Conservation (phyloP, 2,329 filamentous ascomycete genomes). For the Ceratocystiopsis minuta region DNA sequence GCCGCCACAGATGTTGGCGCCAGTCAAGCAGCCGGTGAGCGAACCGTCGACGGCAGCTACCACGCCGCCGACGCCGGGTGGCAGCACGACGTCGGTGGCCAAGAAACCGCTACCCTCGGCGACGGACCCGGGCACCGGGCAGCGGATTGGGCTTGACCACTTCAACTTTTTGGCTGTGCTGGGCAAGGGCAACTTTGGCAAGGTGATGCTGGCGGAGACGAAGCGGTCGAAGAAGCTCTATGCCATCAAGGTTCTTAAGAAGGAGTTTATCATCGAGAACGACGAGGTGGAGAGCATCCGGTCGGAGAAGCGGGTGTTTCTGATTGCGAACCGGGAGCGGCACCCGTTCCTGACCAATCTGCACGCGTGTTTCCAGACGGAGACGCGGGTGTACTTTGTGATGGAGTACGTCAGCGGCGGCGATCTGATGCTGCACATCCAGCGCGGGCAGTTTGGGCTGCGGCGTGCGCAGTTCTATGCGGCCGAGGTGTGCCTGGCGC, state of each 20-base stretch:
- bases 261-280: slow-evolving; percentile 99
- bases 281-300: slow-evolving; percentile 96
- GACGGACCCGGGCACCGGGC: slow-evolving; percentile 53
- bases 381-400: slow-evolving; percentile 95
- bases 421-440: slow-evolving; percentile 97
- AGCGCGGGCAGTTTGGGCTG: slow-evolving; percentile 85
- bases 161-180: slow-evolving; percentile 98
- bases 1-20: slow-evolving; percentile 11
- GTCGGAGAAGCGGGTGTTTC: slow-evolving; percentile 92
- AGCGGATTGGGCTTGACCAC: slow-evolving; percentile 86
- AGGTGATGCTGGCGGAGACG: slow-evolving; percentile 97
- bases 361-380: slow-evolving; percentile 97
- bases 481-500: slow-evolving; percentile 84
- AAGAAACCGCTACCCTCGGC: slow-evolving; percentile 51
- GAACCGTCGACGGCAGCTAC: slow-evolving; percentile 9
- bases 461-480: slow-evolving; percentile 98
- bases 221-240: slow-evolving; percentile 85
- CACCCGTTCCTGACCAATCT: slow-evolving; percentile 91
- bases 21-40: slow-evolving; percentile 23
- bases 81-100: slow-evolving; percentile 1
- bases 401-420: slow-evolving; percentile 99
- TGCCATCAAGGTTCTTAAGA: slow-evolving; percentile 97
- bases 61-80: slow-evolving; percentile 19
- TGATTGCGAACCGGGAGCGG: slow-evolving; percentile 91
- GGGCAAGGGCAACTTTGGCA: slow-evolving; percentile 98